Evolutionary conservation across 768 basidiomycete species (phyloP).

Genomic region (Hirschioporus abietinus): DNA sequence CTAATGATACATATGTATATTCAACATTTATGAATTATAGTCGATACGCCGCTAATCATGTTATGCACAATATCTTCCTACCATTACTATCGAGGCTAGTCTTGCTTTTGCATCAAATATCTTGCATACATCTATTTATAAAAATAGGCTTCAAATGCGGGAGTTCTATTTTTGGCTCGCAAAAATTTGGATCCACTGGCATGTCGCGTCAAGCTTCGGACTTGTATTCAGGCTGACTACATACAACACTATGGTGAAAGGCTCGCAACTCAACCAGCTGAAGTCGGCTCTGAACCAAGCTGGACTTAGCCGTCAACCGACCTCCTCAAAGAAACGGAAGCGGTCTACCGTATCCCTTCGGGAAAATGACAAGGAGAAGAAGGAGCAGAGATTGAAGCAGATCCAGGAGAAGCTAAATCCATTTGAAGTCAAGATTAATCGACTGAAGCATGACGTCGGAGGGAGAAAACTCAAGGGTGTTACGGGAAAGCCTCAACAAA

Average conservation of each 20-base stretch:
- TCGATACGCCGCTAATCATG: too few species aligned
- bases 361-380: slow-evolving; percentile 81
- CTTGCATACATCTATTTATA: background rate
- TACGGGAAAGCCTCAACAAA: slow-evolving; percentile 77
- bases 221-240: background rate
- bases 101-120: too few species aligned
- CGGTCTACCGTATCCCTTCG: slow-evolving; percentile 36
- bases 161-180: background rate
- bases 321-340: slow-evolving; percentile 66
- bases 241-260: slow-evolving; percentile 53
- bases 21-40: too few species aligned
- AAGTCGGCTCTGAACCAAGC: slow-evolving; percentile 78
- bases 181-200: background rate
- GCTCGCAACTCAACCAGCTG: slow-evolving; percentile 88
- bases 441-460: slow-evolving; percentile 89
- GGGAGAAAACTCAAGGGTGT: slow-evolving; percentile 83
- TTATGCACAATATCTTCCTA: too few species aligned
- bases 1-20: too few species aligned
- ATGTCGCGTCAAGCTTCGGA: background rate
- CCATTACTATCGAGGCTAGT: background rate
- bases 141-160: background rate
- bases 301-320: slow-evolving; percentile 61
- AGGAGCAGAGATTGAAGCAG: slow-evolving; percentile 70
- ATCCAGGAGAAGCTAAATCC: slow-evolving; percentile 87
- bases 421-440: slow-evolving; percentile 91